These are phyloP conservation scores for Platismatia glauca DNA, from an alignment of 495 filamentous ascomycete species.

Conservation along the genomic window DNA sequence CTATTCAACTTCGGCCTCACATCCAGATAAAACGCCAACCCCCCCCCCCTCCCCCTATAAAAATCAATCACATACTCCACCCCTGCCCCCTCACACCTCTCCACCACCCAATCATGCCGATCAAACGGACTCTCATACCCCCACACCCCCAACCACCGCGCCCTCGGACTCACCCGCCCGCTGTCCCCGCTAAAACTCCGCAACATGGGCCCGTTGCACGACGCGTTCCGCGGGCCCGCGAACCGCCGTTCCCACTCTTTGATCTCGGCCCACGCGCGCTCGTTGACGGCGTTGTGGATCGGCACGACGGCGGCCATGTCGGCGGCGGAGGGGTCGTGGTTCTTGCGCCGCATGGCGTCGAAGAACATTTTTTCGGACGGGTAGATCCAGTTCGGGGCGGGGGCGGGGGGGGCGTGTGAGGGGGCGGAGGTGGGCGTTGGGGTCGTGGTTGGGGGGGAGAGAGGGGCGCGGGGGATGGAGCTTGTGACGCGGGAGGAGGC, in stretches of 20 bases:
- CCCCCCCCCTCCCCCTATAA: constrained; percentile 68
- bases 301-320: constrained; percentile 89
- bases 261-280: constrained; percentile 79
- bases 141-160: constrained; percentile 67
- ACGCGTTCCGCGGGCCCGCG: constrained; percentile 44
- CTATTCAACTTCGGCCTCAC: constrained; percentile 91
- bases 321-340: constrained; percentile 44
- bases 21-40: constrained; percentile 86
- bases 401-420: constrained; percentile 41
- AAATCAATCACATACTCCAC: constrained; percentile 98
- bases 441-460: constrained; percentile 33
- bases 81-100: constrained; percentile 70
- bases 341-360: constrained; percentile 83
- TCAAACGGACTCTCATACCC: constrained; percentile 91
- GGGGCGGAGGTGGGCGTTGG: constrained; percentile 27
- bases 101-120: constrained; percentile 94
- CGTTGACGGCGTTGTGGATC: constrained; percentile 96
- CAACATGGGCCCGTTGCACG: constrained; percentile 72
- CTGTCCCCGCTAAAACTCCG: constrained; percentile 22
- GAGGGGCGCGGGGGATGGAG: constrained; percentile 64
- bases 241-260: constrained; percentile 69
- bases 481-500: constrained; percentile 31
- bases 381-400: constrained; percentile 87
- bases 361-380: constrained; percentile 95
- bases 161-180: constrained; percentile 63